These are phyloP conservation scores for Paecilomyces variotii DNA, from an alignment of 2,329 filamentous ascomycete species.

Conservation along the genomic window DNA sequence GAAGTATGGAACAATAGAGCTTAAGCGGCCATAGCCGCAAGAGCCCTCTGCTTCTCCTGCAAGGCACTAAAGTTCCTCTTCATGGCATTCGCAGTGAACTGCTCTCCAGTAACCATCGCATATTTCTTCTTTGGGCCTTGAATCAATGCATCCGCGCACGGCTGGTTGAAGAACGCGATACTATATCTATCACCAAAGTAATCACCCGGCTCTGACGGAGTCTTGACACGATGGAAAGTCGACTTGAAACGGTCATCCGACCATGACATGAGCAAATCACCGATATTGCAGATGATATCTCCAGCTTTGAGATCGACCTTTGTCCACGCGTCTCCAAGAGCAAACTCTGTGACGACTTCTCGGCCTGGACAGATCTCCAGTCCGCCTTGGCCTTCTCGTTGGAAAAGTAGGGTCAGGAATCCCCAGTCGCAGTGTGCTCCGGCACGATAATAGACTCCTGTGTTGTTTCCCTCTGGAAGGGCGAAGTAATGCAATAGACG, in stretches of 20 bases:
- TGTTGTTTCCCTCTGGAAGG: constrained; percentile 28
- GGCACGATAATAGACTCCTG: constrained; percentile 47
- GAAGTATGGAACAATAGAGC: background rate
- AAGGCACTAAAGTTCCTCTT: constrained; percentile 48
- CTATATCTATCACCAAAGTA: constrained; percentile 56
- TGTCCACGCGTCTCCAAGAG: constrained; percentile 54
- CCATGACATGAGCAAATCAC: constrained; percentile 60
- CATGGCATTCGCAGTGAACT: constrained; percentile 53
- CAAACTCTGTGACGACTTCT: constrained; percentile 53
- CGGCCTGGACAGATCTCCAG: constrained; percentile 59
- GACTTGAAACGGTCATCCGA: constrained; percentile 61
- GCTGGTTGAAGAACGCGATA: constrained; percentile 61
- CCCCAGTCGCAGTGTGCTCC: constrained; percentile 59
- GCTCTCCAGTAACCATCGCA: constrained; percentile 49
- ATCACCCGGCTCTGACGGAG: constrained; percentile 45
- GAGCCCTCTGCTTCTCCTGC: constrained; percentile 39
- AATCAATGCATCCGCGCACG: constrained; percentile 49
- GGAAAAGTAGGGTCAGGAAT: constrained; percentile 56
- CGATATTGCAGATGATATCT: constrained; percentile 58
- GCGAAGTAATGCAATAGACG: constrained; percentile 52
- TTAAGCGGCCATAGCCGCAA: background rate
- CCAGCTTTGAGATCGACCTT: constrained; percentile 49
- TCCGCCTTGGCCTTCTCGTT: constrained; percentile 52
- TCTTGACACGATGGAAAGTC: constrained; percentile 58
- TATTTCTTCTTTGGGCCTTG: constrained; percentile 58